A percentile compares a stretch with the other conserved stretches of the same genome.
phyloP scores from a whole-genome alignment of 2,329 filamentous ascomycete species.

The Fusarium kyushuense region DNA sequence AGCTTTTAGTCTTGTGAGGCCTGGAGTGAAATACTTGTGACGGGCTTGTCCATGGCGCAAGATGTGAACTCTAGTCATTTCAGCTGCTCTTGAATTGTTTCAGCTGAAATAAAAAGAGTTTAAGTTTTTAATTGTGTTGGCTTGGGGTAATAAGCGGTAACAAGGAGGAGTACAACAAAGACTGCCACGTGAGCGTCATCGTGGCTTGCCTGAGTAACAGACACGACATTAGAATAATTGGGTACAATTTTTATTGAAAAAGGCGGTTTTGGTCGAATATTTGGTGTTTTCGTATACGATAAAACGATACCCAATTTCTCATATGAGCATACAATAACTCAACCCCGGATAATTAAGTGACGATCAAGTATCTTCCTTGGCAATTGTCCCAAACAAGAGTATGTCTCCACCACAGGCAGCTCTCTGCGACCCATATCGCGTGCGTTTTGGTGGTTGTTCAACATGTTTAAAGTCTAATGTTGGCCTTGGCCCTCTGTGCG shows the following conservation, averaged over 20 bases:
- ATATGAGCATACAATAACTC: too few relatives aligned
- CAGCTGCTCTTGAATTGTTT: background rate
- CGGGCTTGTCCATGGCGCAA: slow-evolving; percentile 31
- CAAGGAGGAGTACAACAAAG: background rate
- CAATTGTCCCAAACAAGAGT: background rate
- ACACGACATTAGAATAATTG: background rate
- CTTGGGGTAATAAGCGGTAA: background rate
- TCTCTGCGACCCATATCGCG: background rate
- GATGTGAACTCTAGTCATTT: slow-evolving; percentile 30
- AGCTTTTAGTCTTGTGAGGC: background rate
- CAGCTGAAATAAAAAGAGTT: background rate
- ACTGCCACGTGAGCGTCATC: background rate
- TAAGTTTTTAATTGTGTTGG: background rate
- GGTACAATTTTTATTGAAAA: background rate
- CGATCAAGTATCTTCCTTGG: background rate
- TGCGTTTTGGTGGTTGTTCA: background rate
- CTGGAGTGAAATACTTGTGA: slow-evolving; percentile 14
- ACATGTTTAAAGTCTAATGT: too few relatives aligned
- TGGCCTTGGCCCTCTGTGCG: too few relatives aligned
- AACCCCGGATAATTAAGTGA: background rate
- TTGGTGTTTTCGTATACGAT: background rate
- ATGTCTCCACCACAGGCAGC: too few relatives aligned
- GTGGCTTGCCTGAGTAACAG: background rate
- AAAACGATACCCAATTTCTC: background rate
- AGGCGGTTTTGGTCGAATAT: background rate